Evolutionary conservation across 768 basidiomycete genomes (phyloP).

Genomic region (Suillus ampliporus): DNA sequence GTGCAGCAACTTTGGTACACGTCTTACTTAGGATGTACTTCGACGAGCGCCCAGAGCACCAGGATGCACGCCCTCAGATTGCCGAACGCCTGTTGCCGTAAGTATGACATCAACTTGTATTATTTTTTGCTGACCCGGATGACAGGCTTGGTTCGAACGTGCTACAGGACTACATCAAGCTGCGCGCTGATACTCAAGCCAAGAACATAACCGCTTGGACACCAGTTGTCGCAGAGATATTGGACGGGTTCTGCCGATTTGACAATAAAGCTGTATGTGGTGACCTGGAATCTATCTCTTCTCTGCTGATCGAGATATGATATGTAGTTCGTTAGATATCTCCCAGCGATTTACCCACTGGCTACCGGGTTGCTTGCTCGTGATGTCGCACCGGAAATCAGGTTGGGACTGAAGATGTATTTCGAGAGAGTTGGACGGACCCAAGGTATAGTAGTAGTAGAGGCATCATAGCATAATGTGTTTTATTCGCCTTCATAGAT

Average conservation of each 20-base stretch:
- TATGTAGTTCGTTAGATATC: conserved; percentile 80
- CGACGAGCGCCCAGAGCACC: conserved; percentile 87
- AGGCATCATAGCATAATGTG: conserved; percentile 55
- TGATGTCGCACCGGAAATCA: conserved; percentile 83
- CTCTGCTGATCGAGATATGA: conserved; percentile 13
- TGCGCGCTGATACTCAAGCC: conserved; percentile 88
- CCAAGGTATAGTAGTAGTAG: conserved; percentile 77
- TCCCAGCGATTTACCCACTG: conserved; percentile 90
- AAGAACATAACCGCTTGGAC: conserved; percentile 98
- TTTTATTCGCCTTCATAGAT: conserved; percentile 20
- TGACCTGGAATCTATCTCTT: background rate
- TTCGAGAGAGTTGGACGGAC: conserved; percentile 79
- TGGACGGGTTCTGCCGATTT: conserved; percentile 88
- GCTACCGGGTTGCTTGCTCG: conserved; percentile 84
- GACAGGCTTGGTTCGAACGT: conserved; percentile 85
- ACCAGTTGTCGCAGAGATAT: conserved; percentile 95
- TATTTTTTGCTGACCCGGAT: conserved; percentile 13
- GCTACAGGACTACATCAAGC: conserved; percentile 87
- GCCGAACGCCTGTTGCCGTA: conserved; percentile 74
- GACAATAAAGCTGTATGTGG: conserved; percentile 87
- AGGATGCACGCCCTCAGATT: conserved; percentile 81
- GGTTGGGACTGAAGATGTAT: conserved; percentile 78
- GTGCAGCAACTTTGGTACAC: conserved; percentile 93
- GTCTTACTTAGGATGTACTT: conserved; percentile 93
- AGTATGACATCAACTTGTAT: conserved; percentile 31